Base-by-base conservation (phyloP, 2,329 filamentous ascomycete species). In the Paecilomyces sp. region DNA sequence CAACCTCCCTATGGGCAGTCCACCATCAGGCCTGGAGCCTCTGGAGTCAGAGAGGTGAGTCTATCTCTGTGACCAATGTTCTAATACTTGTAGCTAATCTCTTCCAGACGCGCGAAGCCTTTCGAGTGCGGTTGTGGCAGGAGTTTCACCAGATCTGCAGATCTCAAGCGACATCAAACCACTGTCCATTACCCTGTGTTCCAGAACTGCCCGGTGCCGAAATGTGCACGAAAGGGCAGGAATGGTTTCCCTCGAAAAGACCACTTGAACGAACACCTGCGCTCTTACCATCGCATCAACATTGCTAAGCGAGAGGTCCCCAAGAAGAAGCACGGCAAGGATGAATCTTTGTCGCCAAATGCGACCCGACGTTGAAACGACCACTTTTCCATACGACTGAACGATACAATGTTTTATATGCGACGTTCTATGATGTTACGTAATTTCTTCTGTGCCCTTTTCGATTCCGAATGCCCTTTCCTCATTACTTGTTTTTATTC, bases 181-280 rank as follows among this genome's bases (percentile, higher is more conserved):
- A 78, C 74, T 55, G 76, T 79, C 13, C 81, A 83, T 64, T 72
- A 73, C 57, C 76, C 76, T 5, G 65, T 74, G 12, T 72, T 72
- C 61, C 70, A 76, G 55, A 76, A 81, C 59, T 83, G 81, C 64
- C 72, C 75, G 1, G 68, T 74, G 30, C 66, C 69, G 1, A 70
- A 73, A 50, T 83, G 81, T 65, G 68, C 70, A 50, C 76, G 80
- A 15, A 81, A 80, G 64, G 76, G 75, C 4, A 66, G 63, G 50
- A 72, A 77, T 61, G 83, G 83, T 0, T 86, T 86, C 65, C 80
- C 80, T 3, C 76, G 84, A 5, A 75, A 78, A 57, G 84, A 87
- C 65, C 84, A 86, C 66, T 73, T 85, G 50, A 76, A 76, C 47
- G 84, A 86, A 66, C 84, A 87, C 67, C 68, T 82, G 57, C 74